Evolutionary conservation across 164 flowering plant genomes (phyloP).

Genomic region (Tinospora cordifolia): DNA sequence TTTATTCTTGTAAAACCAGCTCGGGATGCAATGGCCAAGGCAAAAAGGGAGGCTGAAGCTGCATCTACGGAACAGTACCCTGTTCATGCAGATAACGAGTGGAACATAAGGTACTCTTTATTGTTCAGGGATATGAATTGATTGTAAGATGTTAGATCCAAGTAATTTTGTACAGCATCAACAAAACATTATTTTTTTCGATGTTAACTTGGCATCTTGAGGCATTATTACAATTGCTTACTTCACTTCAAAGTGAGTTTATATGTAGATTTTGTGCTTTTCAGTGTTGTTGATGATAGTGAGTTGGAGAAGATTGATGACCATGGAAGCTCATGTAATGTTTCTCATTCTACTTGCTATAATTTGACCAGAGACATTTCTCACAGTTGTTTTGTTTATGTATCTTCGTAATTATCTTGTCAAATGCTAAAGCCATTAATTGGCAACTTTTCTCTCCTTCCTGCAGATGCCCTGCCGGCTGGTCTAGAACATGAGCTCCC

Average conservation of each 20-base stretch:
- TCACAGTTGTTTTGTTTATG: not conserved
- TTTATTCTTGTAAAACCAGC: conserved; percentile 62
- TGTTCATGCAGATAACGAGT: conserved; percentile 81
- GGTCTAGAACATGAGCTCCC: conserved; percentile 87
- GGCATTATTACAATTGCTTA: conserved; percentile 2
- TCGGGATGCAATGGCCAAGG: conserved; percentile 83
- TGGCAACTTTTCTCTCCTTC: not conserved
- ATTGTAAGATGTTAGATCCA: not conserved
- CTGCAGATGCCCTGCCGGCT: conserved; percentile 65
- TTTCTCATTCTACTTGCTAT: conserved; percentile 4
- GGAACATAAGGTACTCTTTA: conserved; percentile 77
- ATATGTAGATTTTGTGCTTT: conserved; percentile 7
- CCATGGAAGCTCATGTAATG: conserved; percentile 47
- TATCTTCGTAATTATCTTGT: not conserved
- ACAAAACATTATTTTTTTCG: not conserved
- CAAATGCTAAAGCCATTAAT: no score
- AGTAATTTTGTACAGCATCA: not conserved
- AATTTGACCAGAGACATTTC: no score
- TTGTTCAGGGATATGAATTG: not conserved
- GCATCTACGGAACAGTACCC: conserved; percentile 33
- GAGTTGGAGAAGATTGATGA: conserved; percentile 26
- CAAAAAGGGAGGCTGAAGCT: conserved; percentile 77
- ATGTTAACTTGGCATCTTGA: not conserved
- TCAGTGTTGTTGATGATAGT: conserved; percentile 73
- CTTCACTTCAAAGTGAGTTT: not conserved